These are phyloP conservation scores for Moniliella sp. DNA, from an alignment of 1,284 basidiomycete genomes.

Conservation along the genomic window DNA sequence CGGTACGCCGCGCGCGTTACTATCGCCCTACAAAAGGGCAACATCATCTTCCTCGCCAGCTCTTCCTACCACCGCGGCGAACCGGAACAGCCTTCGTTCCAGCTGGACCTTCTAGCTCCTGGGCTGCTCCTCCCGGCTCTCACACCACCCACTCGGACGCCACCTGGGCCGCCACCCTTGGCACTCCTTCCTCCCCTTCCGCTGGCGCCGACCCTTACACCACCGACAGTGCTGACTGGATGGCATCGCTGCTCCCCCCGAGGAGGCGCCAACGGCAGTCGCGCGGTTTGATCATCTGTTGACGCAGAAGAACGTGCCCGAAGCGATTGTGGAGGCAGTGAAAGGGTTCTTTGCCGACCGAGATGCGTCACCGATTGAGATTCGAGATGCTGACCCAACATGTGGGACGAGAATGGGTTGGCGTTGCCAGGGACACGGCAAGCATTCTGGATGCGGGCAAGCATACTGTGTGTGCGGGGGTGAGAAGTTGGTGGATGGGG, in stretches of 20 bases:
- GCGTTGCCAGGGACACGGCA: constrained; percentile 19
- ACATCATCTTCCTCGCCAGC: constrained; percentile 19
- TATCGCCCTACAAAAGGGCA: constrained; percentile 16
- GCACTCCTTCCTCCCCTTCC: background rate
- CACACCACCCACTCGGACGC: background rate
- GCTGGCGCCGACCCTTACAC: background rate
- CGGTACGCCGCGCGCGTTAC: constrained; percentile 25
- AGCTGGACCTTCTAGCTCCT: no score
- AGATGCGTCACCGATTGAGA: constrained; percentile 18
- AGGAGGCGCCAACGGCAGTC: background rate
- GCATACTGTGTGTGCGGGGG: constrained; percentile 8
- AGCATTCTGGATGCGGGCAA: constrained; percentile 27
- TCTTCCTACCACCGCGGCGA: constrained; percentile 27
- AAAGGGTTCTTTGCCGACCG: constrained; percentile 16
- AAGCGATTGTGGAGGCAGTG: constrained; percentile 7
- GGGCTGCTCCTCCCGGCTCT: constrained; percentile 18
- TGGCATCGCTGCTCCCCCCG: background rate
- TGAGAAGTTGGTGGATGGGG: no score
- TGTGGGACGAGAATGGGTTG: constrained; percentile 14
- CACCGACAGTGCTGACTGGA: background rate
- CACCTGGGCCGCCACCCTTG: background rate
- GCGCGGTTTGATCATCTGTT: constrained; percentile 2
- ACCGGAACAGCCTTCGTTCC: constrained; percentile 16
- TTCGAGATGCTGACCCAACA: constrained; percentile 5
- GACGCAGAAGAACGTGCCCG: constrained; percentile 3